Percentiles rank a stretch among this genome's conserved stretches.
These are phyloP conservation scores for Juncus inflexus DNA, from an alignment of 176 grass and related monocot genomes.

Conservation along the genomic window DNA sequence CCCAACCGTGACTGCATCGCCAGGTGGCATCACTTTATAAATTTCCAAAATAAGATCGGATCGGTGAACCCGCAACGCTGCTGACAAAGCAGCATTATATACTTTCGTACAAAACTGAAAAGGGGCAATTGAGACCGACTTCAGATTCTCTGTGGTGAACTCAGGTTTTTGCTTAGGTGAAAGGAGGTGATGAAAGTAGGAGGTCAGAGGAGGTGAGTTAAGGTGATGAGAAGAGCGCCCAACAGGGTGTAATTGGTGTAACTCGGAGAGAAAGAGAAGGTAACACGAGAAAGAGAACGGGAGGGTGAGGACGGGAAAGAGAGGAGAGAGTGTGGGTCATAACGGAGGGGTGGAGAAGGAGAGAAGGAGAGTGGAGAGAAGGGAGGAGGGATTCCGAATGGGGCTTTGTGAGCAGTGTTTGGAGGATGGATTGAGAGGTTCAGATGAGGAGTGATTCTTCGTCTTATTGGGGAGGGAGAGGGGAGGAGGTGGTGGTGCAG, in stretches of 20 bases:
- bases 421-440: conserved; percentile 27
- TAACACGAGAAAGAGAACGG: conserved; percentile 1
- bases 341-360: conserved; percentile 10
- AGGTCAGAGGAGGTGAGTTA: conserved; percentile 26
- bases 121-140: conserved; percentile 30
- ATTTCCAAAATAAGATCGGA: conserved; percentile 60
- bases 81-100: conserved; percentile 30
- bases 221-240: conserved; percentile 21
- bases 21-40: conserved; percentile 28
- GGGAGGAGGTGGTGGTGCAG: conserved; percentile 15
- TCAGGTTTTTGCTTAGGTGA: conserved; percentile 27
- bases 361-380: conserved; percentile 33
- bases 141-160: conserved; percentile 20
- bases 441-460: conserved; percentile 6
- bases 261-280: conserved; percentile 51
- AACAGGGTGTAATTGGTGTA: conserved; percentile 39
- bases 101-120: conserved; percentile 35
- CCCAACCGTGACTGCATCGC: conserved; percentile 33
- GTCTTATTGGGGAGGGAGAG: not conserved
- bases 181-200: conserved; percentile 53
- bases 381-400: conserved; percentile 33
- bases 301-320: not conserved
- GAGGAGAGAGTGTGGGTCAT: conserved; percentile 7
- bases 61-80: conserved; percentile 33
- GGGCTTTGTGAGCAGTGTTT: conserved; percentile 27